Conservation (phyloP, 176 grass and related monocot genomes). For the Rhipidocladum racemiflorum region DNA sequence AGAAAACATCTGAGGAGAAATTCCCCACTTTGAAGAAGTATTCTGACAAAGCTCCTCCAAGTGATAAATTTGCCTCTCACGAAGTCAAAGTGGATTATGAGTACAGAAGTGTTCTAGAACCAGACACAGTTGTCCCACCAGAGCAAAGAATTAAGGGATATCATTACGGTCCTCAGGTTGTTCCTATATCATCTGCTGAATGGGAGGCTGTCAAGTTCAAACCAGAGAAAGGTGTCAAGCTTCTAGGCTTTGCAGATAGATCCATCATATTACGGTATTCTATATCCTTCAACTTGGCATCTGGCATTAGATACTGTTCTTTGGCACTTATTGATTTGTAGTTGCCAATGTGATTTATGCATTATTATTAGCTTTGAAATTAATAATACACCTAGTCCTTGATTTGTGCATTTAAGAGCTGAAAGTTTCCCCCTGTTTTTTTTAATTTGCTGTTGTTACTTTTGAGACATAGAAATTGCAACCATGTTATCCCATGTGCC, state of each 20-base stretch:
- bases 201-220: conserved; percentile 83
- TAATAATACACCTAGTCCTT: conserved; percentile 2
- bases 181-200: conserved; percentile 80
- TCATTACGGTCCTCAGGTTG: conserved; percentile 93
- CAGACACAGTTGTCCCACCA: conserved; percentile 77
- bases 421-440: background rate
- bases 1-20: conserved; percentile 93
- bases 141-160: conserved; percentile 98
- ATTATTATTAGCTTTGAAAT: conserved; percentile 7
- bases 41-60: conserved; percentile 77
- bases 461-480: background rate
- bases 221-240: conserved; percentile 89
- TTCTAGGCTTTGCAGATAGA: conserved; percentile 85
- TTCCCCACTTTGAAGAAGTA: conserved; percentile 89
- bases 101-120: conserved; percentile 75
- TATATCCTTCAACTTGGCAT: conserved; percentile 20
- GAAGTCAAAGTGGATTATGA: conserved; percentile 92
- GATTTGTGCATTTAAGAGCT: conserved; percentile 17
- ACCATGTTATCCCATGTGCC: background rate
- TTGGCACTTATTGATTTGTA: conserved; percentile 13
- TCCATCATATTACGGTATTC: conserved; percentile 62
- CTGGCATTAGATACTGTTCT: conserved; percentile 14
- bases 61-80: conserved; percentile 72
- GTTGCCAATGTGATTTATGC: background rate
- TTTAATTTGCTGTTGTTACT: background rate